Base-by-base conservation (phyloP, 495 filamentous ascomycete species). In the Neurospora sp. region DNA sequence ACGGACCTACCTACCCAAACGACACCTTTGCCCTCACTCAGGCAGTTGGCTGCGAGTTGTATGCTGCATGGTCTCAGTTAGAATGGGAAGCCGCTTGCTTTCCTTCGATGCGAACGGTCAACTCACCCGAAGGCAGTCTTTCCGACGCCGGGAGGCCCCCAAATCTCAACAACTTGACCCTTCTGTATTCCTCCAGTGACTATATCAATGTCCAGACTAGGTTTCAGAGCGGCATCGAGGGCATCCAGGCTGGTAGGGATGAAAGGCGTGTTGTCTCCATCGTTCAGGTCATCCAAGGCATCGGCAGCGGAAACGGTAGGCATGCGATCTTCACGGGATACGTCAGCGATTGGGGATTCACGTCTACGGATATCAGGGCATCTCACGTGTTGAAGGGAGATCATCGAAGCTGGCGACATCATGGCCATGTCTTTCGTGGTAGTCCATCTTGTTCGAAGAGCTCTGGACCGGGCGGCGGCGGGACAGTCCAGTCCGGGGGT, bases 1-100 rank as follows among this genome's bases (percentile, higher is more conserved):
- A 87, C 89, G 79, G 82, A 96, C 93, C 94, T 83, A 97, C 93
- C 94, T 83, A 97, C 90, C 94, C 94, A 98, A 38, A 94, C 86
- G 11, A 96, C 93, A 59, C 86, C 84, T 24, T 86, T 80, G 42
- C 91, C 89, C 69, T 85, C 85, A 48, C 82, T 76, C 24, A 97
- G 83, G 71, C 89, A 88, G 77, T 86, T 88, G n/a, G 87, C 86
- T 45, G 90, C 85, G 39, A 91, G 83, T 79, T 91, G 93, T 76
- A 95, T 84, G 39, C 92, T 95, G 74, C 70, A 62, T 13, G 17
- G 19, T 36, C 70, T 74, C 70, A 77, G 70, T 21, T 48, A 34
- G 15, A 17, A 21, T 13, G 54, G 34, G 13, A 31, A 45, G n/a
- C 39, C 13, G 39, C 24, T n/a, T 45, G 37, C 19, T 54, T 31